Evolutionary conservation across 73 alveolate species (phyloP).

Genomic region (Diophrys appendiculata): DNA sequence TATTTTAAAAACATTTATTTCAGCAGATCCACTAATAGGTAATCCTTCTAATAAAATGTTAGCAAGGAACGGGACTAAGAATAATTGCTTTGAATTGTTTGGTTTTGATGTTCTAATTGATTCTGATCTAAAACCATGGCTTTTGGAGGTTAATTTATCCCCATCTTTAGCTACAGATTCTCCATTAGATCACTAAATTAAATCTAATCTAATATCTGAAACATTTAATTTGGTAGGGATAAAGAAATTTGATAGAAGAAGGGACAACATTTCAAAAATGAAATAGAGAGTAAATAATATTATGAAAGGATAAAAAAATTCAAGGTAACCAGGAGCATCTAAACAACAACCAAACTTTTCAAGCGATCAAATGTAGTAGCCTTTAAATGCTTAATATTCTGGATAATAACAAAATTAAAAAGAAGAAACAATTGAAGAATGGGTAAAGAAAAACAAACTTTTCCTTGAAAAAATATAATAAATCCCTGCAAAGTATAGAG

Average conservation of each 20-base stretch:
- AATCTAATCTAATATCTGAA: constrained; percentile 73
- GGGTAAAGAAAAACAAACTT: constrained; percentile 6
- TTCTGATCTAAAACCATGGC: constrained; percentile 84
- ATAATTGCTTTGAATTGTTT: constrained; percentile 59
- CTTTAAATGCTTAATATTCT: background rate
- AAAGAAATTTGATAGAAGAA: constrained; percentile 60
- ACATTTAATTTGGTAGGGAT: constrained; percentile 82
- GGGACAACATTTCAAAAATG: constrained; percentile 57
- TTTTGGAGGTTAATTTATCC: constrained; percentile 84
- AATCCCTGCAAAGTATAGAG: constrained; percentile 9
- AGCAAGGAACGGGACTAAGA: constrained; percentile 27
- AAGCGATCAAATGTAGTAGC: background rate
- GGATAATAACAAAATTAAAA: background rate
- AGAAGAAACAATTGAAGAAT: background rate
- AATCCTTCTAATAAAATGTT: constrained; percentile 23
- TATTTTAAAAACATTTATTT: constrained; percentile 59
- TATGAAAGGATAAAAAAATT: constrained; percentile 30
- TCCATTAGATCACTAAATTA: constrained; percentile 74
- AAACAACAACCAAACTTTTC: background rate
- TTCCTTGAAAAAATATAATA: constrained; percentile 15
- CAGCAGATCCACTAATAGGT: constrained; percentile 20
- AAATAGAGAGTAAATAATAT: constrained; percentile 50
- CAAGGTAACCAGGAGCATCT: constrained; percentile 8
- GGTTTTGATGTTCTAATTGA: constrained; percentile 72
- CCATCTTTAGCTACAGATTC: constrained; percentile 87